Evolutionary conservation across 2,329 filamentous ascomycete species (phyloP), one percentile per base, ranked within the genome.

Genomic region (Pseudopyrenochaeta lycopersici): DNA sequence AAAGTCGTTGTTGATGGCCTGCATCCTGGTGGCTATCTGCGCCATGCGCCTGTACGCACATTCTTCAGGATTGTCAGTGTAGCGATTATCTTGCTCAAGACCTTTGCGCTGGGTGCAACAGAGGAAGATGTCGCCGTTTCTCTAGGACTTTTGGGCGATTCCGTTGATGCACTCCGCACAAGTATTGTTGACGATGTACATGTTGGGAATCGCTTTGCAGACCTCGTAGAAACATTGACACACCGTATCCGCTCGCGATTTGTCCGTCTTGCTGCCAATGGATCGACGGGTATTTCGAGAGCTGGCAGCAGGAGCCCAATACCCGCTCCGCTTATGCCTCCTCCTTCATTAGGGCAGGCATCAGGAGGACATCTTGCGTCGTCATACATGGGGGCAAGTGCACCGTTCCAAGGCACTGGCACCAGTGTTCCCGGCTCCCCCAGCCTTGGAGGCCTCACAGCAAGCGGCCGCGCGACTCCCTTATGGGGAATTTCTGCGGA

Each of bases 51-150:
- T 0, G 91, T 95, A 4, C 84, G 91, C 41, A 94, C 91, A 0
- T 94, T 94, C 73, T 93, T 95, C 78, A 87, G 91, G 51, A 94
- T 95, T 71, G 91, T 94, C 60, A 91, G 88, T 52, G 90, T 91
- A 3, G 90, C 90, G 58, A 93, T 94, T 85, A 93, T 95, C 68
- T 76, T 95, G 15, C 83, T 95, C 44, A 95, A 89, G 78, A 94
- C 91, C 0, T 94, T 95, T 74, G 90, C 90, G 0, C 82, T 95
- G 1, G 91, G 91, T 15, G 90, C 90, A 1, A 88, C 89, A 1
- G 89, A 91, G 64, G 88, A 88, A 49, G 90, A 95, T 62, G 89
- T 94, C 21, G 87, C 89, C 66, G 82, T 90, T 41, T 91, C 88
- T 58, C 88, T 95, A 27, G 83, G 84, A 6, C 80, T 95, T 23